Evolutionary conservation across 2,329 filamentous ascomycete genomes (phyloP).

Genomic region (Phoma sp.): DNA sequence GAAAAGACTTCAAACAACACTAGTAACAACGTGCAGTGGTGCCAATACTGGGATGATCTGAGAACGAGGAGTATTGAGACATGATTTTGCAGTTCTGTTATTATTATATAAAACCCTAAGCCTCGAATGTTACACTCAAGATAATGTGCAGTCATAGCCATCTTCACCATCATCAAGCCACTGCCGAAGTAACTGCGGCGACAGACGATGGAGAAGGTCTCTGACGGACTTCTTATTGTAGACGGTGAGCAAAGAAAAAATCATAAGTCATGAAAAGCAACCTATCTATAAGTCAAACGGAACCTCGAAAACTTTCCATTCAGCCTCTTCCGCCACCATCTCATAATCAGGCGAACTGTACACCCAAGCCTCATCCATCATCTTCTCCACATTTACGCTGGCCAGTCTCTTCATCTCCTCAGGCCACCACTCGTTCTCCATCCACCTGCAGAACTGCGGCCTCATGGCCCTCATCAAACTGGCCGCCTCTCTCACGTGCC

Average conservation of each 20-base stretch:
- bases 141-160: not conserved
- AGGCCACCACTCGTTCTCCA: not conserved
- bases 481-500: too few species aligned
- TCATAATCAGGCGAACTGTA: not conserved
- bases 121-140: too few species aligned
- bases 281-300: not conserved
- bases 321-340: too few species aligned
- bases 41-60: too few species aligned
- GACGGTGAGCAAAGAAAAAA: not conserved
- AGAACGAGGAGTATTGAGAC: too few species aligned
- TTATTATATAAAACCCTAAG: too few species aligned
- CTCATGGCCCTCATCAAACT: too few species aligned
- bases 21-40: not conserved
- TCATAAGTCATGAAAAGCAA: not conserved
- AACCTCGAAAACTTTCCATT: not conserved
- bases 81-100: too few species aligned
- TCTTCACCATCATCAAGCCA: not conserved
- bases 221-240: not conserved
- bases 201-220: not conserved
- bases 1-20: not conserved
- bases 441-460: not conserved
- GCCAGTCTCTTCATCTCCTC: not conserved
- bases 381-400: not conserved
- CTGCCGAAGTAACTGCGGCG: not conserved
- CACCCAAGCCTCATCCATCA: not conserved